Conservation (phyloP, 805 yeast species). For the Candida berthetii region DNA sequence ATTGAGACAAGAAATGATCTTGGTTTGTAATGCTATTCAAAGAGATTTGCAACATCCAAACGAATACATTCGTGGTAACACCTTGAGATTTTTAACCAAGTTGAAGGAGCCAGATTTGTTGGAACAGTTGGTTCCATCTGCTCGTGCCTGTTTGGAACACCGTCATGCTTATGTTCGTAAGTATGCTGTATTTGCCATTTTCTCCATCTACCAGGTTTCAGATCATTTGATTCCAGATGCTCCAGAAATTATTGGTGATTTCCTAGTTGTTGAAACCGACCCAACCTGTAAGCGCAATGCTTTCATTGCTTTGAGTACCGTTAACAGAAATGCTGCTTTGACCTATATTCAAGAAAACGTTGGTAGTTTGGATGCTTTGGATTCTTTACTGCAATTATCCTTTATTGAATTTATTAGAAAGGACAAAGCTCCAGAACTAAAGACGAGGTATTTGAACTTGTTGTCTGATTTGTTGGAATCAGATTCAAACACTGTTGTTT, state of each 20-base stretch:
- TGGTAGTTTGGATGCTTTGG: conserved; percentile 54
- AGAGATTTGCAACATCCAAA: conserved; percentile 97
- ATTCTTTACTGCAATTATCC: conserved; percentile 81
- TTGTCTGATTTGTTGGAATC: conserved; percentile 68
- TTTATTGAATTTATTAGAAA: conserved; percentile 86
- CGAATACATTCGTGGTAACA: conserved; percentile 94
- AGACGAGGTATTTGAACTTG: conserved; percentile 64
- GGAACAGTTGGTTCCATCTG: conserved; percentile 93
- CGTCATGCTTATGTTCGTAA: conserved; percentile 98
- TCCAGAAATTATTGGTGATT: conserved; percentile 70
- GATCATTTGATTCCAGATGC: conserved; percentile 94
- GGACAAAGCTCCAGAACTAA: conserved; percentile 64
- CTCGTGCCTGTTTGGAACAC: conserved; percentile 86
- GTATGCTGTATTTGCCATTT: conserved; percentile 90
- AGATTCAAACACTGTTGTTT: conserved; percentile 65
- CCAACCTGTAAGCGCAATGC: conserved; percentile 95
- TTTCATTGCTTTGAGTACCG: conserved; percentile 75
- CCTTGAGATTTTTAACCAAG: conserved; percentile 86
- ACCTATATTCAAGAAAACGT: conserved; percentile 72
- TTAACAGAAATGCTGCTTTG: conserved; percentile 82
- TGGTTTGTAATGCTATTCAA: conserved; percentile 96
- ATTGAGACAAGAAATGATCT: conserved; percentile 96
- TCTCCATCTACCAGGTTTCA: conserved; percentile 74
- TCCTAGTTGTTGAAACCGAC: conserved; percentile 79
- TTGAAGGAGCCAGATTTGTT: conserved; percentile 88